Percentiles rank a stretch among this genome's conserved stretches.
phyloP scores from a whole-genome alignment of 805 yeast genomes.

The Myxozyma udenii region DNA sequence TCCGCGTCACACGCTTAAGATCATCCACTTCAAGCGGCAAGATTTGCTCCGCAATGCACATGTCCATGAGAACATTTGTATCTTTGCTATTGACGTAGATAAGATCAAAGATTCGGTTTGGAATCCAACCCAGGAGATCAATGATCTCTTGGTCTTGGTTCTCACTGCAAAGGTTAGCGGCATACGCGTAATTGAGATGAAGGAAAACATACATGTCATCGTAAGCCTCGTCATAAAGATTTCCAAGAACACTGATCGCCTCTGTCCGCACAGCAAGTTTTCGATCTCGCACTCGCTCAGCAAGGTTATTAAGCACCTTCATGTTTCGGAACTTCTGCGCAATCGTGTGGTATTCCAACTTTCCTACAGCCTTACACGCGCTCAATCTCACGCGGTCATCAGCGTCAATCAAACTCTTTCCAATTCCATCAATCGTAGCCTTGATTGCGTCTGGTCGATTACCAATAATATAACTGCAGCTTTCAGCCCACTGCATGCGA shows the following conservation, averaged over 20 bases:
- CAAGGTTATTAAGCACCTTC: constrained; percentile 51
- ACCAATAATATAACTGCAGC: constrained; percentile 49
- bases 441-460: constrained; percentile 45
- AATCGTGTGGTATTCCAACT: constrained; percentile 47
- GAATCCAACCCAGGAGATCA: constrained; percentile 50
- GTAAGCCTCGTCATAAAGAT: constrained; percentile 52
- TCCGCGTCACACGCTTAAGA: constrained; percentile 50
- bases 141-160: constrained; percentile 37
- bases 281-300: constrained; percentile 69
- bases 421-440: constrained; percentile 57
- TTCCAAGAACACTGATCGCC: constrained; percentile 54
- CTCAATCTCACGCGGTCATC: constrained; percentile 68
- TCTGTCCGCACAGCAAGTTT: constrained; percentile 60
- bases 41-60: constrained; percentile 55
- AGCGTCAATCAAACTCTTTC: constrained; percentile 68
- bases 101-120: constrained; percentile 60
- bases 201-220: constrained; percentile 28
- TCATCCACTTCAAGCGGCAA: constrained; percentile 50
- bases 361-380: constrained; percentile 51
- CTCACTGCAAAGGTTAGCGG: constrained; percentile 13
- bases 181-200: no score
- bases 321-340: constrained; percentile 48
- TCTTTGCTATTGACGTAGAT: constrained; percentile 69
- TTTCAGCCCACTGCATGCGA: constrained; percentile 66
- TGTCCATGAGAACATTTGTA: constrained; percentile 66